phyloP scores from a whole-genome alignment of 2,329 filamentous ascomycete genomes.

The Trichoderma harzianum region DNA sequence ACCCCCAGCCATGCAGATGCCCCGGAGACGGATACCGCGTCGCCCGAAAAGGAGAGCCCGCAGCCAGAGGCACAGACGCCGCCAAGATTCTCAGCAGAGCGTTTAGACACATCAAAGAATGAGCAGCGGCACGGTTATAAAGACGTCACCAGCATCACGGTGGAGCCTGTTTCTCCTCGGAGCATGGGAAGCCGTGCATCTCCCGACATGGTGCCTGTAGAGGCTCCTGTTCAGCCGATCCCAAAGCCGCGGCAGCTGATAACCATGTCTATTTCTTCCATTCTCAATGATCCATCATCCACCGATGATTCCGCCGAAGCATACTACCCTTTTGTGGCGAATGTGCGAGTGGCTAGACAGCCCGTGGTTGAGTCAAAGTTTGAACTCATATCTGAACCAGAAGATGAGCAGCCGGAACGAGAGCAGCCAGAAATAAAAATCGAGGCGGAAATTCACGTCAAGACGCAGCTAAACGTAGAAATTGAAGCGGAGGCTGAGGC shows the following conservation, averaged over 20 bases:
- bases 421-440: background rate
- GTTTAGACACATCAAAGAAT: slow-evolving; percentile 18
- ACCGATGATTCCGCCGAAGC: slow-evolving; percentile 1
- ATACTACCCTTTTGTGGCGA: slow-evolving; percentile 24
- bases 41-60: slow-evolving; percentile 48
- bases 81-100: slow-evolving; percentile 16
- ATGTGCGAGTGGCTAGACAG: slow-evolving; percentile 27
- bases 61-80: slow-evolving; percentile 35
- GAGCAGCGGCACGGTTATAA: slow-evolving; percentile 15
- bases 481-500: slow-evolving; percentile 20
- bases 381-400: background rate
- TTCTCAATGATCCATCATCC: slow-evolving; percentile 30
- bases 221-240: background rate
- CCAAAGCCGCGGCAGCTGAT: slow-evolving; percentile 17
- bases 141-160: background rate
- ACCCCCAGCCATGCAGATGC: slow-evolving; percentile 29
- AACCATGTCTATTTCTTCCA: slow-evolving; percentile 34
- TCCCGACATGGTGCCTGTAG: slow-evolving; percentile 21
- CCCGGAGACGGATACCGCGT: slow-evolving; percentile 45
- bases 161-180: slow-evolving; percentile 32
- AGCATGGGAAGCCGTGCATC: slow-evolving; percentile 29
- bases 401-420: slow-evolving; percentile 10
- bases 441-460: background rate
- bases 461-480: background rate
- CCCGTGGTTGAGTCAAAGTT: background rate